These are phyloP conservation scores for Pichia terricola DNA, from an alignment of 1,139 yeast genomes.

Conservation along the genomic window DNA sequence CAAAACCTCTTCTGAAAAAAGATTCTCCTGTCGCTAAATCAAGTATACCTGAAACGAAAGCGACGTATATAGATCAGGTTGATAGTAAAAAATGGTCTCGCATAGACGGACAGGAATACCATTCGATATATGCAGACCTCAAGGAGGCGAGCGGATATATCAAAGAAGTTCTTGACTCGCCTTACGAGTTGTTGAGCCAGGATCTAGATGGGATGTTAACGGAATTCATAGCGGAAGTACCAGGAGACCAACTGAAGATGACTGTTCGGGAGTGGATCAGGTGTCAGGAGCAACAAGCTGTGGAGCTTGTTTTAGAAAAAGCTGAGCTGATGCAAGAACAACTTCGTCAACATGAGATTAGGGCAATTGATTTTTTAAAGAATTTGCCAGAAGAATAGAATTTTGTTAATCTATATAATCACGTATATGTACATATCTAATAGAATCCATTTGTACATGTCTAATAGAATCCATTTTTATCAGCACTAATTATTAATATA, in stretches of 20 bases:
- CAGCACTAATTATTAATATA: no score
- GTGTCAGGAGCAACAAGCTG: conserved; percentile 43
- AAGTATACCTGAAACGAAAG: neutral
- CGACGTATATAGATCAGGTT: neutral
- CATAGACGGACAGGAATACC: conserved; percentile 6
- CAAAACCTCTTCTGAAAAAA: neutral
- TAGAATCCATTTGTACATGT: no score
- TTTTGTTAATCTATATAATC: no score
- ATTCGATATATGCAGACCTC: conserved; percentile 14
- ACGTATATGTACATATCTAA: neutral
- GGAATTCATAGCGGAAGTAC: conserved; percentile 57
- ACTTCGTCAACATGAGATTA: neutral
- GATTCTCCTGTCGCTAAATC: neutral
- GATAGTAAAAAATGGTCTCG: conserved; percentile 12
- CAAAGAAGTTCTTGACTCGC: conserved; percentile 19
- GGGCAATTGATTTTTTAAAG: neutral
- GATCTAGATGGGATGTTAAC: conserved; percentile 59
- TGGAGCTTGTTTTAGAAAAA: conserved; percentile 25
- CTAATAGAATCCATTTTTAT: no score
- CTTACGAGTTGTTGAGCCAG: conserved; percentile 26
- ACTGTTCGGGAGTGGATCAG: conserved; percentile 63
- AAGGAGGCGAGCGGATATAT: conserved; percentile 20
- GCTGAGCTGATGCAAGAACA: conserved; percentile 24
- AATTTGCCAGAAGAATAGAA: neutral
- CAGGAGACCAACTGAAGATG: conserved; percentile 59